Percentiles rank a stretch among this genome's conserved stretches.
Evolutionary conservation across 2,329 filamentous ascomycete species (phyloP).

Genomic region (Pseudopithomyces maydicus): DNA sequence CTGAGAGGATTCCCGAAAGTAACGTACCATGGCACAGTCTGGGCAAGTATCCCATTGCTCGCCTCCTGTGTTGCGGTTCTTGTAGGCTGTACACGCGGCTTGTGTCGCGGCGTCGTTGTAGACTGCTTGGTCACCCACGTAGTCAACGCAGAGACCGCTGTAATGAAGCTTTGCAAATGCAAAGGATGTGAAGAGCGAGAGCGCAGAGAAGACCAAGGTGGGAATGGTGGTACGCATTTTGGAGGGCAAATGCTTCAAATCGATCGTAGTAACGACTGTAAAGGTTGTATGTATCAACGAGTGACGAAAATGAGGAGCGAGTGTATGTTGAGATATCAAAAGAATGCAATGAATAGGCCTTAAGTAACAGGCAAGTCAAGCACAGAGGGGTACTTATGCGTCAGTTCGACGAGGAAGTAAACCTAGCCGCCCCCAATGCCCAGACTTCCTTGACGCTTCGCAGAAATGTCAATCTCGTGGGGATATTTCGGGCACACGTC

Average conservation of each 20-base stretch:
- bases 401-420: neutral
- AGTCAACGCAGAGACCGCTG: slow-evolving; percentile 26
- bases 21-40: slow-evolving; percentile 31
- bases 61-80: slow-evolving; percentile 29
- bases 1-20: neutral
- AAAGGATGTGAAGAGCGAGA: slow-evolving; percentile 18
- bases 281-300: neutral
- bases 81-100: slow-evolving; percentile 26
- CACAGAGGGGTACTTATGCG: neutral
- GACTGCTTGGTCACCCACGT: slow-evolving; percentile 19
- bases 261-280: neutral
- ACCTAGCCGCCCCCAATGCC: neutral
- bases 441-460: neutral
- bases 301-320: slow-evolving; percentile 6
- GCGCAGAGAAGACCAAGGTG: slow-evolving; percentile 13
- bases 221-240: slow-evolving; percentile 27
- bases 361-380: no score
- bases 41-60: slow-evolving; percentile 35
- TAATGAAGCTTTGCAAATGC: slow-evolving; percentile 26
- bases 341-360: neutral
- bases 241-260: no score
- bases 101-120: slow-evolving; percentile 31
- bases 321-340: neutral
- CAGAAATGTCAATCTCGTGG: neutral
- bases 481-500: neutral